These are phyloP conservation scores for Cordyceps militaris DNA, from an alignment of 2,329 filamentous ascomycete genomes.

Conservation along the genomic window DNA sequence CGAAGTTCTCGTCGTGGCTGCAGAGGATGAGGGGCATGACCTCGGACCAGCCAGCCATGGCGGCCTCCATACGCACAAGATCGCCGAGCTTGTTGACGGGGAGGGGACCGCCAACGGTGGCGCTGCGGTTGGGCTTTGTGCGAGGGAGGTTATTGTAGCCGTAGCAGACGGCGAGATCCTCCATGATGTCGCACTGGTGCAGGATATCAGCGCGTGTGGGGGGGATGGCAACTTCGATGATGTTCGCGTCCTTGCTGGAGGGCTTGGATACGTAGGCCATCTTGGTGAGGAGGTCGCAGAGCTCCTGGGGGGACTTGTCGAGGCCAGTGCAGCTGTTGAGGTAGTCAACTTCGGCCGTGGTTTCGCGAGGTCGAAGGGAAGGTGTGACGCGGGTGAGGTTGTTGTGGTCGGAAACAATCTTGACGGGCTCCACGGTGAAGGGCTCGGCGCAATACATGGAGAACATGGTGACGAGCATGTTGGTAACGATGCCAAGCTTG, in stretches of 20 bases:
- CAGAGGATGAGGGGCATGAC: slow-evolving; percentile 95
- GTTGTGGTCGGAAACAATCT: slow-evolving; percentile 90
- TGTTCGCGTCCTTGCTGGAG: slow-evolving; percentile 58
- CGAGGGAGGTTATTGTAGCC: slow-evolving; percentile 95
- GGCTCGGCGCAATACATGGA: slow-evolving; percentile 79
- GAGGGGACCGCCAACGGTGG: slow-evolving; percentile 78
- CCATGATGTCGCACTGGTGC: slow-evolving; percentile 97
- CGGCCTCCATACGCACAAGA: slow-evolving; percentile 80
- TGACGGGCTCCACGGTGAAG: slow-evolving; percentile 89
- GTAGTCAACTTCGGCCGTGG: slow-evolving; percentile 83
- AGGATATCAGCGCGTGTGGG: slow-evolving; percentile 89
- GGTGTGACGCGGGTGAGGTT: slow-evolving; percentile 73
- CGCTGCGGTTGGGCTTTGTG: slow-evolving; percentile 76
- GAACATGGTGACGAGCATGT: slow-evolving; percentile 97
- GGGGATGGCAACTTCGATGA: slow-evolving; percentile 77
- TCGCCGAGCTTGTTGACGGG: slow-evolving; percentile 92
- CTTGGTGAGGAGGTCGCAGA: slow-evolving; percentile 74
- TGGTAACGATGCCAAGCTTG: slow-evolving; percentile 91
- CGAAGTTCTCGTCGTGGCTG: slow-evolving; percentile 97
- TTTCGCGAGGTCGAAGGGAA: slow-evolving; percentile 66
- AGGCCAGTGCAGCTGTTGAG: slow-evolving; percentile 91
- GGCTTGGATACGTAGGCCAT: slow-evolving; percentile 84
- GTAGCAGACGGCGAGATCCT: slow-evolving; percentile 93
- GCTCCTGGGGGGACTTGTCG: slow-evolving; percentile 61
- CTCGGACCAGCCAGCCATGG: slow-evolving; percentile 93